A percentile compares a stretch with the other conserved stretches of the same genome.
Conservation (phyloP, 1,139 yeast species). For the Yamadazyma kanchanaburiensis region DNA sequence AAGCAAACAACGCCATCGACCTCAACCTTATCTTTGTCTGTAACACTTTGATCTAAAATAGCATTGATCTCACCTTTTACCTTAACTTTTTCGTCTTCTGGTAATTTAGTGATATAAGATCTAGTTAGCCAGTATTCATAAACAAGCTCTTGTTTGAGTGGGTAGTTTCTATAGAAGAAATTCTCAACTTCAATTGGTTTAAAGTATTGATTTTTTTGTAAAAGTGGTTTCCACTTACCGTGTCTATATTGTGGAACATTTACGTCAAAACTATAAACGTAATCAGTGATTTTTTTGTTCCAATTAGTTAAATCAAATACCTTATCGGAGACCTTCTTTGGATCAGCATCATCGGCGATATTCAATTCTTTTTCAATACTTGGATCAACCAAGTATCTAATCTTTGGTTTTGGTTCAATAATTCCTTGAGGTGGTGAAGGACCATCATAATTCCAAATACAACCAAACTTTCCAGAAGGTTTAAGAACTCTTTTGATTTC, state of each 20-base stretch:
- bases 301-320: slow-evolving; percentile 16
- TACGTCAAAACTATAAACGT: slow-evolving; percentile 25
- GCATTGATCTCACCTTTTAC: slow-evolving; percentile 28
- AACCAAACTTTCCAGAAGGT: slow-evolving; percentile 45
- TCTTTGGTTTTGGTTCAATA: slow-evolving; percentile 6
- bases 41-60: slow-evolving; percentile 14
- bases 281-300: slow-evolving; percentile 23
- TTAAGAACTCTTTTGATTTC: slow-evolving; percentile 55
- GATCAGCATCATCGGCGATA: slow-evolving; percentile 1
- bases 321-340: slow-evolving; percentile 8
- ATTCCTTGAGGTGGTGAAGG: slow-evolving; percentile 15
- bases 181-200: slow-evolving; percentile 25
- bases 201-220: slow-evolving; percentile 24
- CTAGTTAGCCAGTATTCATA: slow-evolving; percentile 58
- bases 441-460: slow-evolving; percentile 63
- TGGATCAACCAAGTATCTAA: slow-evolving; percentile 12
- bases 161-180: slow-evolving; percentile 28
- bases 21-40: slow-evolving; percentile 15
- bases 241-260: slow-evolving; percentile 60
- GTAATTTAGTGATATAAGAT: slow-evolving; percentile 51
- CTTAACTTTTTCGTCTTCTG: slow-evolving; percentile 28
- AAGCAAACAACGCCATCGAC: slow-evolving; percentile 14
- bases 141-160: slow-evolving; percentile 29
- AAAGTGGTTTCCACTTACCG: slow-evolving; percentile 45
- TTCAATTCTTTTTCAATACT: slow-evolving; percentile 2